Evolutionary conservation across 441 rosid genomes (phyloP), one percentile per base, ranked within the genome.

Genomic region (Arabidopsis hybrid): DNA sequence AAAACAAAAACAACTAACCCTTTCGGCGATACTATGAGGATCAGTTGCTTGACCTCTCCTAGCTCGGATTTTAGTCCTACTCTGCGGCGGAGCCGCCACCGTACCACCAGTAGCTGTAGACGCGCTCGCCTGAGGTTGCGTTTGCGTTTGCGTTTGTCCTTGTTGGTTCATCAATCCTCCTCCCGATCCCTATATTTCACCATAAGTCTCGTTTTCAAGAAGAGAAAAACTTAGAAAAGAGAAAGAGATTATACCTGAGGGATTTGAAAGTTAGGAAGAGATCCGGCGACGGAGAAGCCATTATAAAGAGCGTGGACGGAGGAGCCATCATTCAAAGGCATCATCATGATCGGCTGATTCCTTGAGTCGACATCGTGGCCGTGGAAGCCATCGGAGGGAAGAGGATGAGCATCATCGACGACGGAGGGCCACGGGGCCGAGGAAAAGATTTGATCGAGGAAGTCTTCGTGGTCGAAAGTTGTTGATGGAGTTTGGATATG

Each of bases 21-120:
- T 76, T 81, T 93, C 98, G 63, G 98, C 98, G 11, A 93, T 91
- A 71, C 98, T 93, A 43, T 93, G 98, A 14, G 98, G 98, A 75
- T 91, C 98, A 59, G 98, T 93, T 38, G 98, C 98, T 83, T 93
- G 98, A 68, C 97, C 98, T 80, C 98, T 86, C 65, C 98, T 76
- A 65, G 98, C 98, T 81, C 98, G 82, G 51, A 91, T 88, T 77
- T 89, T 86, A 61, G 87, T 96, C 83, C 79, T 89, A 1, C 85
- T 90, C 81, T 89, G 95, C 9, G 81, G 83, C 1, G 85, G 83
- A 17, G 79, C 80, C 13, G 79, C 84, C 9, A 79, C 84, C 39
- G 77, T 77, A 9, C 90, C 80, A 2, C 88, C 98, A n/a, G 75
- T 57, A 31, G 67, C 47, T 45, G 46, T 46, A 38, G 79, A 76